Conservation (phyloP, 2,329 filamentous ascomycete species). For the Dryadomyces quercus-mongolicae region DNA sequence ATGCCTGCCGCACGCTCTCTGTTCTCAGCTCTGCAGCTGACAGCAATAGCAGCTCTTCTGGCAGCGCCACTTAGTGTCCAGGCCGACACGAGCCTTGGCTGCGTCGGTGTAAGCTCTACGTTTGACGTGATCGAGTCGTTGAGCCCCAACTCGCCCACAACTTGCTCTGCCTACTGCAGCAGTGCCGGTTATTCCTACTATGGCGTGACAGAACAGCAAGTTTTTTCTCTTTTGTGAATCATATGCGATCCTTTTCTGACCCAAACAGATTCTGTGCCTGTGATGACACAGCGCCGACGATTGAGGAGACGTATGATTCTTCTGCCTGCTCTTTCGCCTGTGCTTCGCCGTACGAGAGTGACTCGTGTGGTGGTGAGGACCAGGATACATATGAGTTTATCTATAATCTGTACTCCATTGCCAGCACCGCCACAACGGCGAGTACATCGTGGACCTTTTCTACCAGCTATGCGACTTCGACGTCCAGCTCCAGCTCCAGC, state of each 20-base stretch:
- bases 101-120: conserved; percentile 11
- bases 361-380: conserved; percentile 10
- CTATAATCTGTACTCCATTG: conserved; percentile 11
- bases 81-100: conserved; percentile 9
- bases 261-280: conserved; percentile 11
- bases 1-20: not conserved
- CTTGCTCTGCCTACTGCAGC: conserved; percentile 7
- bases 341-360: conserved; percentile 5
- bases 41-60: conserved; percentile 4
- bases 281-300: conserved; percentile 4
- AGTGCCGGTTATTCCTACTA: conserved; percentile 10
- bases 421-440: not conserved
- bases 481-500: not conserved
- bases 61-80: conserved; percentile 1
- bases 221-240: not conserved
- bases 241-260: too few species aligned
- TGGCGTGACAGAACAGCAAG: conserved; percentile 9
- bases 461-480: not conserved
- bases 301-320: conserved; percentile 9
- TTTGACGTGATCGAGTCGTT: conserved; percentile 6
- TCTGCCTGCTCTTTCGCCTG: conserved; percentile 9
- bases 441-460: not conserved
- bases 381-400: conserved; percentile 8
- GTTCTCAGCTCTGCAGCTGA: conserved; percentile 4
- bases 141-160: conserved; percentile 7